phyloP scores from a whole-genome alignment of 805 yeast species.

The Candida chilensis region DNA sequence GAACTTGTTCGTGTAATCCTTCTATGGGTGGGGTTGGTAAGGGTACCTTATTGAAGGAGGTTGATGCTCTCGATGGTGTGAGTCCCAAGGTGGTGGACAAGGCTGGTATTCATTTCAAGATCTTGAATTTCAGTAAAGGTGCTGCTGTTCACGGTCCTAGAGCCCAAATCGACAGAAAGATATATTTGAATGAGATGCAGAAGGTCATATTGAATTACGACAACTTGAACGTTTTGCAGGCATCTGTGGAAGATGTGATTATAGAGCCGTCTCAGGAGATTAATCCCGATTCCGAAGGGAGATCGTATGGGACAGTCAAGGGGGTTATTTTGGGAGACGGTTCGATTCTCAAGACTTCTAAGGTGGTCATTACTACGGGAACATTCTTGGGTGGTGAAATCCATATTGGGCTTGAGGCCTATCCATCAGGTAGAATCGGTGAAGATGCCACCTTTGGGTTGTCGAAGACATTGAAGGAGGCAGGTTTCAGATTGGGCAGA shows the following conservation, averaged over 20 bases:
- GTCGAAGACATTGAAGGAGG: conserved; percentile 63
- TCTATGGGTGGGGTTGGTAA: conserved; percentile 98
- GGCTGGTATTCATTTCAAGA: conserved; percentile 89
- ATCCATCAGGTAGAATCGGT: conserved; percentile 91
- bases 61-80: conserved; percentile 95
- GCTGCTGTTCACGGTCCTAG: conserved; percentile 98
- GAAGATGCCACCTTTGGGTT: conserved; percentile 89
- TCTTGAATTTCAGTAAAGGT: conserved; percentile 79
- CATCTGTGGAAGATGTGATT: conserved; percentile 78
- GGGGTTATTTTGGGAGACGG: conserved; percentile 78
- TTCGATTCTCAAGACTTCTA: conserved; percentile 42
- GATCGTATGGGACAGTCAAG: conserved; percentile 35
- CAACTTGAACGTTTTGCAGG: conserved; percentile 55
- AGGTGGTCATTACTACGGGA: conserved; percentile 89
- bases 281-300: conserved; percentile 19
- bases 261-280: conserved; percentile 28
- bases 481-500: conserved; percentile 81
- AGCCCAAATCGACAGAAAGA: conserved; percentile 85
- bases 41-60: conserved; percentile 85
- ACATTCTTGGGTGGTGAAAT: conserved; percentile 93
- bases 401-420: conserved; percentile 73
- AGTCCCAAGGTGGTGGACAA: conserved; percentile 79
- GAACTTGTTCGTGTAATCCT: conserved; percentile 96
- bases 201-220: conserved; percentile 42
- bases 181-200: conserved; percentile 80